phyloP scores from a whole-genome alignment of 2,329 filamentous ascomycete species.

The Dothidotthia symphoricarpi region DNA sequence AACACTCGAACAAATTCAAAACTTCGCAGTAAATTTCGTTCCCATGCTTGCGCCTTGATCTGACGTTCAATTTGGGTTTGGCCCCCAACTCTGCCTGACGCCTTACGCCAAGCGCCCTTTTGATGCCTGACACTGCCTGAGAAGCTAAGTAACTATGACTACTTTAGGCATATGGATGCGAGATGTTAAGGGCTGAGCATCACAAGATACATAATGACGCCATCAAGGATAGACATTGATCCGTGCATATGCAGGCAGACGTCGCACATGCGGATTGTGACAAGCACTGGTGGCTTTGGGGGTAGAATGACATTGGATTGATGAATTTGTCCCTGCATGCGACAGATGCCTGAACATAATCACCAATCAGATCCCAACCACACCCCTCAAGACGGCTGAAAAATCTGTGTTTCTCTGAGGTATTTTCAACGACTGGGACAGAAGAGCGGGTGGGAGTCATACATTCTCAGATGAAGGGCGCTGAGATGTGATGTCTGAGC shows the following conservation, averaged over 20 bases:
- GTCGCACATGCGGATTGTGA: too few relatives aligned
- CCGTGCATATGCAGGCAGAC: too few relatives aligned
- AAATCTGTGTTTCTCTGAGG: neutral
- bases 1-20: slow-evolving; percentile 1
- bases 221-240: too few relatives aligned
- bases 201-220: too few relatives aligned
- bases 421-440: neutral
- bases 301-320: too few relatives aligned
- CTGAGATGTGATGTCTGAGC: neutral
- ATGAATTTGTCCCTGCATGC: too few relatives aligned
- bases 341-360: neutral
- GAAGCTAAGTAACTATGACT: too few relatives aligned
- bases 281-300: too few relatives aligned
- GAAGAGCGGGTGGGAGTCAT: slow-evolving; percentile 4
- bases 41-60: neutral
- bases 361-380: neutral
- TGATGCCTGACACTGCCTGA: slow-evolving; percentile 3
- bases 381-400: neutral
- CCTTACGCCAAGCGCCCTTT: slow-evolving; percentile 2
- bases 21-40: neutral
- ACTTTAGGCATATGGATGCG: too few relatives aligned
- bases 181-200: too few relatives aligned
- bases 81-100: slow-evolving; percentile 2
- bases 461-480: slow-evolving; percentile 3
- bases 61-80: slow-evolving; percentile 10